These are phyloP conservation scores for Metschnikowia similis DNA, from an alignment of 805 yeast genomes.

Conservation along the genomic window DNA sequence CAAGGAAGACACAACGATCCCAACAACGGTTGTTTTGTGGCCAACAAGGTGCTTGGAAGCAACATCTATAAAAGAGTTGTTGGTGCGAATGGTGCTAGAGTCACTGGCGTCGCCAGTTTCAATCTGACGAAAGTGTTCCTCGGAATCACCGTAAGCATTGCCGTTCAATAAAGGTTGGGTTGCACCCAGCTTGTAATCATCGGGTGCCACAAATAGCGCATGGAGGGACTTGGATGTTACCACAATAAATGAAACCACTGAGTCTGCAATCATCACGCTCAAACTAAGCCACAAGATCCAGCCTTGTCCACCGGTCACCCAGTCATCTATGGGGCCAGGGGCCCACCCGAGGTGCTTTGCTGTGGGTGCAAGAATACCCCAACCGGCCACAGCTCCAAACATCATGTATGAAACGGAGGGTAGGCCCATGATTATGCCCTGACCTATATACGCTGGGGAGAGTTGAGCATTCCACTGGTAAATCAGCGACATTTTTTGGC, in stretches of 20 bases:
- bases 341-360: conserved; percentile 78
- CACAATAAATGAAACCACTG: conserved; percentile 72
- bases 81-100: not conserved
- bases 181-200: not conserved
- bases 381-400: conserved; percentile 83
- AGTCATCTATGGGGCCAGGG: conserved; percentile 82
- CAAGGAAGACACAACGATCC: conserved; percentile 61
- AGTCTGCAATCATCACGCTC: conserved; percentile 91
- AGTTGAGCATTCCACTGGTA: conserved; percentile 91
- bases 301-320: conserved; percentile 93
- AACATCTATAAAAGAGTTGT: conserved; percentile 11
- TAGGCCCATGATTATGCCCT: conserved; percentile 95
- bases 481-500: conserved; percentile 50
- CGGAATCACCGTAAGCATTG: not conserved
- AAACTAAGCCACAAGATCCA: conserved; percentile 95
- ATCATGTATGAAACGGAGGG: conserved; percentile 89
- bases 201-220: conserved; percentile 8
- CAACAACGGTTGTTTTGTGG: conserved; percentile 46
- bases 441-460: conserved; percentile 96
- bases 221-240: conserved; percentile 45
- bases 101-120: not conserved
- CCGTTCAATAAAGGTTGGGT: not conserved
- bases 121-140: not conserved
- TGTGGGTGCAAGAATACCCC: conserved; percentile 88
- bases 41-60: conserved; percentile 44